A percentile compares a stretch with the other conserved stretches of the same genome.
These are phyloP conservation scores for Fusarium sp. DNA, from an alignment of 2,329 filamentous ascomycete genomes.

Conservation along the genomic window DNA sequence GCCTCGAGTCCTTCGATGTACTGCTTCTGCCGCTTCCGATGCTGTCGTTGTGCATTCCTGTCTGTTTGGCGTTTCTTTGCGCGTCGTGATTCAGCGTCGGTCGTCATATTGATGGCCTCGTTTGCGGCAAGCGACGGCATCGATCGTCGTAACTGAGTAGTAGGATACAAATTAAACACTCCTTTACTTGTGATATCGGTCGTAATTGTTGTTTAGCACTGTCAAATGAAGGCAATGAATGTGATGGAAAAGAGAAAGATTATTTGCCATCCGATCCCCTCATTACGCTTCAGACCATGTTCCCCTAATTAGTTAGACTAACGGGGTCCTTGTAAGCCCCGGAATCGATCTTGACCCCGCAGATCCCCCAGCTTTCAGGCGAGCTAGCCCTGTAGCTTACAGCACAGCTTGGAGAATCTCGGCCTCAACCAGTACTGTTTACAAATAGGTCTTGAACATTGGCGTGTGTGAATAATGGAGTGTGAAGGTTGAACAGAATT, in stretches of 20 bases:
- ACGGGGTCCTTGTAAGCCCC: background rate
- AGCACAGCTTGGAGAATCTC: background rate
- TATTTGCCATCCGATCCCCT: background rate
- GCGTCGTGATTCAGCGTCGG: background rate
- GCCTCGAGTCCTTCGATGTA: conserved; percentile 7
- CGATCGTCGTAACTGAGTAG: rapidly evolving
- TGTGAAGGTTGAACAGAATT: rapidly evolving
- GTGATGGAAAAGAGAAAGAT: background rate
- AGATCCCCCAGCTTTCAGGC: background rate
- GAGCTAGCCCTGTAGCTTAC: background rate
- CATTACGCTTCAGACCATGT: background rate
- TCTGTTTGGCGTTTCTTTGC: conserved; percentile 11
- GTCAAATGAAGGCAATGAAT: background rate
- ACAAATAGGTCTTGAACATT: background rate
- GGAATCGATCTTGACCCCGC: background rate
- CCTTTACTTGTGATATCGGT: rapidly evolving
- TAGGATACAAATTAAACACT: rapidly evolving
- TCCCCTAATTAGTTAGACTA: background rate
- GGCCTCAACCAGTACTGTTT: background rate
- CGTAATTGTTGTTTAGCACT: rapidly evolving
- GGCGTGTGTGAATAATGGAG: rapidly evolving
- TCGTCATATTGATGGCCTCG: background rate
- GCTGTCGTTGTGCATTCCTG: conserved; percentile 4
- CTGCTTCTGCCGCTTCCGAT: conserved; percentile 12
- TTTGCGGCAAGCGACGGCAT: background rate